Base-by-base conservation (phyloP, 495 filamentous ascomycete species). In the Platismatia glauca region DNA sequence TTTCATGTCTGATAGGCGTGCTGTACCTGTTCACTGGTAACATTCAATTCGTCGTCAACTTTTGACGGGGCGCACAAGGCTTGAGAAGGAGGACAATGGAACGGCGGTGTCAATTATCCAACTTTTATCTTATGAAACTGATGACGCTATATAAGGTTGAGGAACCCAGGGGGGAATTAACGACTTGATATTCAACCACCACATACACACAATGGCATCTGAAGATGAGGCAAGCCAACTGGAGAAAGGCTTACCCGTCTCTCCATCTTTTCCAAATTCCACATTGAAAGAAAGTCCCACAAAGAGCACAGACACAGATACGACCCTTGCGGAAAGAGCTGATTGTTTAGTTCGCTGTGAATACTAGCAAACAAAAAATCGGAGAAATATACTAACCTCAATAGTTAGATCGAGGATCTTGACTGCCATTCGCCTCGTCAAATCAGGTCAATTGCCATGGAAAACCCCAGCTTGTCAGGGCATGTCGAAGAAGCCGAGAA, bases 121-220 rank as follows among this genome's bases (percentile, higher is more conserved):
- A 33, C 11, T 31, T 4, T n/a, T n/a, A 43, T 3, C 39, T 46
- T 18, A 12, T 31, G 34, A 18, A 9, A 31, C 33, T 24, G 50
- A 34, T n/a, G 34, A 41, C 7, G 34, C 22, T 24, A 39, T 37
- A 39, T 53, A 38, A 48, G 20, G 22, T 29, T 35, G 34, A 35
- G 11, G 0, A 16, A 29, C 9, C 48, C 55, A 52, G 35, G 24
- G 7, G 18, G 18, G 22, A 38, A 24, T 39, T 34, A 15, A 11
- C 8, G 16, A 57, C 0, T 39, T 22, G 4, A 2, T 27, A 12
- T 56, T 41, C 48, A 43, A 9, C 12, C 4, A 39, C 4, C 33
- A 0, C 18, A 15, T 41, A 58, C 20, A 33, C 18, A 24, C n/a
- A 27, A 65, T 65, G 64, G 52, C 58, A 50, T 57, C 58, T n/a